These are phyloP conservation scores for Blastomyces parvus DNA, from an alignment of 2,329 filamentous ascomycete species.

Conservation along the genomic window DNA sequence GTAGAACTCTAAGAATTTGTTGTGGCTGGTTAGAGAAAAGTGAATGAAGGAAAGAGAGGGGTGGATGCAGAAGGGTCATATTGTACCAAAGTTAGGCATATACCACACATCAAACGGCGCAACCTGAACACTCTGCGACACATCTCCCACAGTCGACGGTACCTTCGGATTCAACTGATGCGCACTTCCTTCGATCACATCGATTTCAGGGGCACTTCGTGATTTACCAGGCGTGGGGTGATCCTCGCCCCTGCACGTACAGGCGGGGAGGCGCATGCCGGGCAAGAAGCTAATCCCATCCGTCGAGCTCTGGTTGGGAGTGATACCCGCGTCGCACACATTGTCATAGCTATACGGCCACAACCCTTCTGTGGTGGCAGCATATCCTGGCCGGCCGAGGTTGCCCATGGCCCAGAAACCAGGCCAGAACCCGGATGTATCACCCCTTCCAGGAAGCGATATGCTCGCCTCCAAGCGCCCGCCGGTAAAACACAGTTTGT, in stretches of 20 bases:
- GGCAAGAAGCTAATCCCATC: slow-evolving; percentile 59
- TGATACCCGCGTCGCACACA: slow-evolving; percentile 60
- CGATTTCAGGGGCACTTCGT: slow-evolving; percentile 60
- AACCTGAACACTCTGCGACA: slow-evolving; percentile 57
- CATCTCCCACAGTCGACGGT: slow-evolving; percentile 47
- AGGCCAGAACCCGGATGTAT: slow-evolving; percentile 62
- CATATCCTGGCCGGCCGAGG: slow-evolving; percentile 58
- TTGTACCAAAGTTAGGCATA: slow-evolving; percentile 49
- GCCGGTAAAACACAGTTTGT: slow-evolving; percentile 63
- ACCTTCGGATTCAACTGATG: slow-evolving; percentile 40
- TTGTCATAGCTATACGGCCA: slow-evolving; percentile 67
- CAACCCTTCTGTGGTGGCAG: slow-evolving; percentile 60
- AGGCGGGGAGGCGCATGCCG: slow-evolving; percentile 60
- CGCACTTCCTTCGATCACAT: slow-evolving; percentile 61
- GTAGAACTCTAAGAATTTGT: slow-evolving; percentile 43
- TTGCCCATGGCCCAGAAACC: slow-evolving; percentile 71
- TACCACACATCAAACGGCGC: slow-evolving; percentile 64
- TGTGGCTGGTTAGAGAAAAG: too few species aligned
- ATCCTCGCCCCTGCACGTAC: slow-evolving; percentile 54
- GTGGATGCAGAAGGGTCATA: slow-evolving; percentile 8
- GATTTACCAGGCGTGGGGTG: slow-evolving; percentile 58
- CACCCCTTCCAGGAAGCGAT: slow-evolving; percentile 57
- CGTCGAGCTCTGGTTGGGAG: slow-evolving; percentile 58
- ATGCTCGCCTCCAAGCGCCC: slow-evolving; percentile 61
- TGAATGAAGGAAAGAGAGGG: background rate